A percentile compares a stretch with the other conserved stretches of the same genome.
Evolutionary conservation across 169 alveolate species (phyloP).

Genomic region (Eimeria brunetti): DNA sequence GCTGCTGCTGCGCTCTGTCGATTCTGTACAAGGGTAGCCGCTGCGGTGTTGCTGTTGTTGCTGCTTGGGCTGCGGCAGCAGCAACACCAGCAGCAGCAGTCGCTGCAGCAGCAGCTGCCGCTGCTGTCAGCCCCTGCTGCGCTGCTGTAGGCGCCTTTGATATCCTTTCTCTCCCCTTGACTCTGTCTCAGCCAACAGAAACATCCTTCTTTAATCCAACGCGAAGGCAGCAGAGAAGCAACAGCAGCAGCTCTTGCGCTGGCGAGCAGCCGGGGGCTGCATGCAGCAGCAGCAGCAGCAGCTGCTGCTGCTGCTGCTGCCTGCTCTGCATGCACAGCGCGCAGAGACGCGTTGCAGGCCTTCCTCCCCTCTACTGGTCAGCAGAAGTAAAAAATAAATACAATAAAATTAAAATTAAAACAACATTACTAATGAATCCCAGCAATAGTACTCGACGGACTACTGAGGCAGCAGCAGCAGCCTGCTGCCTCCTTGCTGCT

Average conservation of each 20-base stretch:
- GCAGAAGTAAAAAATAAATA: too few species aligned
- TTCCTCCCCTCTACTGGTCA: too few species aligned
- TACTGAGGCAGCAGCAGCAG: too few species aligned
- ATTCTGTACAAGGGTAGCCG: not conserved
- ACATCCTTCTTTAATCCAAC: not conserved
- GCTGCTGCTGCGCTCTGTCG: slow-evolving; percentile 12
- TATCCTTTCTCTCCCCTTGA: not conserved
- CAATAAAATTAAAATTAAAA: too few species aligned
- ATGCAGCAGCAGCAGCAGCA: slow-evolving; percentile 8
- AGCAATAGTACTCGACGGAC: too few species aligned
- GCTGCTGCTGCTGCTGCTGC: not conserved
- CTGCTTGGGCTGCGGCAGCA: not conserved
- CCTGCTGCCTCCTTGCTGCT: too few species aligned
- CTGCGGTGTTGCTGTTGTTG: not conserved
- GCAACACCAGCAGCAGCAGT: slow-evolving; percentile 13
- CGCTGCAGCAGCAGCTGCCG: slow-evolving; percentile 33
- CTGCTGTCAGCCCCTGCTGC: slow-evolving; percentile 26
- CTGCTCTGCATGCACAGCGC: slow-evolving; percentile 28
- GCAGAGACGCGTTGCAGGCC: too few species aligned
- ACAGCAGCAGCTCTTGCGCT: not conserved
- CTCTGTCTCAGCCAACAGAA: not conserved
- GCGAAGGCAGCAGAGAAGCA: not conserved
- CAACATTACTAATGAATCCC: too few species aligned
- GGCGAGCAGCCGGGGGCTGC: slow-evolving; percentile 36
- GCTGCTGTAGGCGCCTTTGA: not conserved